Conservation (phyloP, 805 yeast species). For the Debaryomyces prosopidis region DNA sequence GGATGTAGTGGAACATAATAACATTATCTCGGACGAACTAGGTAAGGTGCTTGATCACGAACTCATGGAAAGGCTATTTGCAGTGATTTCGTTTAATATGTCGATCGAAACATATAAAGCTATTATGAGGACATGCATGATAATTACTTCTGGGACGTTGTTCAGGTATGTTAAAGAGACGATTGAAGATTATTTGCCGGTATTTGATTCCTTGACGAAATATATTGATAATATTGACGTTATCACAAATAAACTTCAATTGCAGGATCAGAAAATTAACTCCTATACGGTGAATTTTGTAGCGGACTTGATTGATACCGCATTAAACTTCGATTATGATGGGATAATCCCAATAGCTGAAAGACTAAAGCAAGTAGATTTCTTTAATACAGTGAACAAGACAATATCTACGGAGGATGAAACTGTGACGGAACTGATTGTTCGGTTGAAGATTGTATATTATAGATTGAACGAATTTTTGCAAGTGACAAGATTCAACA, state of each 20-base stretch:
- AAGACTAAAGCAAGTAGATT: conserved; percentile 47
- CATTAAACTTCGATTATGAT: conserved; percentile 42
- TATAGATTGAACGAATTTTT: conserved; percentile 38
- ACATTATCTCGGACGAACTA: conserved; percentile 39
- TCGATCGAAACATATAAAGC: conserved; percentile 47
- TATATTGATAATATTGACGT: conserved; percentile 43
- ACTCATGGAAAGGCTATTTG: conserved; percentile 41
- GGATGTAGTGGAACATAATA: conserved; percentile 41
- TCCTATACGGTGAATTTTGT: conserved; percentile 46
- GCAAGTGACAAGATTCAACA: conserved; percentile 33
- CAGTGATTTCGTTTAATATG: conserved; percentile 42
- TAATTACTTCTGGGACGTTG: conserved; percentile 45
- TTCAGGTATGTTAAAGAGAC: conserved; percentile 36
- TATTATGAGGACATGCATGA: conserved; percentile 42
- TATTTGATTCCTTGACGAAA: conserved; percentile 37
- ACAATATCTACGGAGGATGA: conserved; percentile 41
- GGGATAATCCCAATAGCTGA: conserved; percentile 46
- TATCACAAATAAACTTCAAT: conserved; percentile 42
- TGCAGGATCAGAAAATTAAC: conserved; percentile 45
- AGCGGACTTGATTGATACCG: conserved; percentile 43
- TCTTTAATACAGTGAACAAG: conserved; percentile 44
- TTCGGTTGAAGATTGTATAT: conserved; percentile 32
- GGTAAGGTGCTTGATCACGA: conserved; percentile 37
- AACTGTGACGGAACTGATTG: conserved; percentile 28
- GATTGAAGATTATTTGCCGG: conserved; percentile 34